phyloP scores from a whole-genome alignment of 768 basidiomycete genomes.

The Serpula lacrymans region DNA sequence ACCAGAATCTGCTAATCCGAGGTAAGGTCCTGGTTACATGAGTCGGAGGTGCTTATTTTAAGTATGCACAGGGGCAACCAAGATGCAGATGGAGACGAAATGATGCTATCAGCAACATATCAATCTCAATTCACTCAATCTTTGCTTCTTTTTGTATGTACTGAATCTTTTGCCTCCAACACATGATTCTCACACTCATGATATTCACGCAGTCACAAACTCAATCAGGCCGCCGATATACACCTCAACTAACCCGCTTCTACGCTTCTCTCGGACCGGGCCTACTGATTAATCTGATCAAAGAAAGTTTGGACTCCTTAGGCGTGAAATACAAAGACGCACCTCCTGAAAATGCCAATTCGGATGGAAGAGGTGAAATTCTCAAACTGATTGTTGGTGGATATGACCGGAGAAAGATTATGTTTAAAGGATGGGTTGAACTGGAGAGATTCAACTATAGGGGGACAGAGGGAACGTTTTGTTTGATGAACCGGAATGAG shows the following conservation, averaged over 20 bases:
- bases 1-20: constrained; percentile 39
- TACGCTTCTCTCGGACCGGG: constrained; percentile 59
- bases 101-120: constrained; percentile 55
- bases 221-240: constrained; percentile 68
- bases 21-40: constrained; percentile 23
- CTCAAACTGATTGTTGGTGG: constrained; percentile 62
- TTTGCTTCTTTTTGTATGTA: constrained; percentile 78
- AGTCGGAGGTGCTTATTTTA: neutral
- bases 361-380: constrained; percentile 8
- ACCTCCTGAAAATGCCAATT: constrained; percentile 11
- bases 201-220: constrained; percentile 68
- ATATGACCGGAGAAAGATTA: constrained; percentile 57
- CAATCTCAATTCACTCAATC: constrained; percentile 77
- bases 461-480: constrained; percentile 56
- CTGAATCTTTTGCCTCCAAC: neutral
- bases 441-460: constrained; percentile 57
- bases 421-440: constrained; percentile 73
- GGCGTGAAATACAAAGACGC: constrained; percentile 50
- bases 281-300: constrained; percentile 49
- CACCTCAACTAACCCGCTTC: constrained; percentile 77
- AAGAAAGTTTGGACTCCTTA: constrained; percentile 46
- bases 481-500: constrained; percentile 66
- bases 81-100: constrained; percentile 56
- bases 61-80: constrained; percentile 25
- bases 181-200: neutral